These are phyloP conservation scores for Aspergillus wentii DNA, from an alignment of 495 filamentous ascomycete species.

Conservation along the genomic window DNA sequence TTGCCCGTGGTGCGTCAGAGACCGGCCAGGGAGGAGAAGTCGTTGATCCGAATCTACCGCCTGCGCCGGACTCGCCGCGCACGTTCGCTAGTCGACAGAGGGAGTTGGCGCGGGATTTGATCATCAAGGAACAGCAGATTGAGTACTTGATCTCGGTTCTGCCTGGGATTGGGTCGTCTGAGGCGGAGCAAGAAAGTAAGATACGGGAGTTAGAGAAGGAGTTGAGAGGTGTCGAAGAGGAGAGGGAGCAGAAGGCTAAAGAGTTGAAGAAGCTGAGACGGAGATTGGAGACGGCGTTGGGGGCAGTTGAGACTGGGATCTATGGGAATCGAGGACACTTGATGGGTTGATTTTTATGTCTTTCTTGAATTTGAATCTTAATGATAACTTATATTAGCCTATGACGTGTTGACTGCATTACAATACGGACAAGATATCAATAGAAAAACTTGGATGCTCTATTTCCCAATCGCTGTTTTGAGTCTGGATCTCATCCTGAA, in stretches of 20 bases:
- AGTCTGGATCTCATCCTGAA: too few relatives aligned
- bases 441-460: too few relatives aligned
- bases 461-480: too few relatives aligned
- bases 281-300: slow-evolving; percentile 59
- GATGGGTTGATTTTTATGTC: too few relatives aligned
- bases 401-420: too few relatives aligned
- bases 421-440: too few relatives aligned
- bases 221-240: slow-evolving; percentile 65
- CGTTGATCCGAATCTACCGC: slow-evolving; percentile 28
- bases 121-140: slow-evolving; percentile 91
- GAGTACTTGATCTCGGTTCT: slow-evolving; percentile 76
- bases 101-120: slow-evolving; percentile 81
- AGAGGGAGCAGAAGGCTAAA: slow-evolving; percentile 62
- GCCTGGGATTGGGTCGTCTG: slow-evolving; percentile 82
- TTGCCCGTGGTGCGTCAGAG: slow-evolving; percentile 7
- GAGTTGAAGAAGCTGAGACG: slow-evolving; percentile 66
- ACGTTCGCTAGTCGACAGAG: slow-evolving; percentile 65
- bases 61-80: slow-evolving; percentile 54
- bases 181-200: slow-evolving; percentile 71
- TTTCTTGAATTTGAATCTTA: too few relatives aligned
- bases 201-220: slow-evolving; percentile 75
- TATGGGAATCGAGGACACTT: slow-evolving; percentile 28
- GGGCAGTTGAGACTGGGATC: slow-evolving; percentile 33
- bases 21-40: slow-evolving; percentile 5
- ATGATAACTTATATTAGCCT: too few relatives aligned